A percentile compares a stretch with the other conserved stretches of the same genome.
Conservation (phyloP, 2,329 filamentous ascomycete genomes). For the Tympanopsis confertula region DNA sequence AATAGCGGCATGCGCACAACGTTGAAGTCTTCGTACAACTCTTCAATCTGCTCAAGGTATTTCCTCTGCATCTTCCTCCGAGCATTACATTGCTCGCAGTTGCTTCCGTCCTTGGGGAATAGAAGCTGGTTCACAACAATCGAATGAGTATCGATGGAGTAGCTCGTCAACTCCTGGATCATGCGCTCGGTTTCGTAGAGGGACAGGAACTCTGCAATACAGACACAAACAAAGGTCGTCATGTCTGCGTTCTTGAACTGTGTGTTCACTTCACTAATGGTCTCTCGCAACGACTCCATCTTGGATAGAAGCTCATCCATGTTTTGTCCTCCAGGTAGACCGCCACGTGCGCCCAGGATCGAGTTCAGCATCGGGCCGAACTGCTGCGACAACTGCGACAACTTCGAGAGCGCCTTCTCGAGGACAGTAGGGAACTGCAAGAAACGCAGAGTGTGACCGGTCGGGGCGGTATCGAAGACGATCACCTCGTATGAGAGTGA, state of each 20-base stretch:
- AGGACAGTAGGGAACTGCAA: slow-evolving; percentile 95
- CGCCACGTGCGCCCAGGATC: slow-evolving; percentile 64
- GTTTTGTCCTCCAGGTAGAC: slow-evolving; percentile 81
- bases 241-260: slow-evolving; percentile 96
- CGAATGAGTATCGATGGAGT: slow-evolving; percentile 88
- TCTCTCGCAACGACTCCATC: slow-evolving; percentile 84
- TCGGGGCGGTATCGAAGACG: slow-evolving; percentile 97
- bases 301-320: slow-evolving; percentile 87
- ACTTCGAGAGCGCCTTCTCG: slow-evolving; percentile 95
- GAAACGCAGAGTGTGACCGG: slow-evolving; percentile 95
- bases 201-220: slow-evolving; percentile 92
- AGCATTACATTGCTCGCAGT: slow-evolving; percentile 91
- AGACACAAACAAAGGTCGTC: slow-evolving; percentile 95
- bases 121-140: slow-evolving; percentile 98
- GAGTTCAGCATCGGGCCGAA: slow-evolving; percentile 94
- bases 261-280: slow-evolving; percentile 88
- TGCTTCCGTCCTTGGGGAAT: slow-evolving; percentile 74
- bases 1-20: slow-evolving; percentile 96
- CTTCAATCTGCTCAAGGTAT: slow-evolving; percentile 96
- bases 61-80: slow-evolving; percentile 98
- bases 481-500: slow-evolving; percentile 97
- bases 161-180: slow-evolving; percentile 93
- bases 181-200: slow-evolving; percentile 98
- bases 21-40: slow-evolving; percentile 97
- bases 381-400: slow-evolving; percentile 84